A percentile compares a stretch with the other conserved stretches of the same genome.
phyloP scores from a whole-genome alignment of 306 rosid species.

The Gillenia trifoliata region DNA sequence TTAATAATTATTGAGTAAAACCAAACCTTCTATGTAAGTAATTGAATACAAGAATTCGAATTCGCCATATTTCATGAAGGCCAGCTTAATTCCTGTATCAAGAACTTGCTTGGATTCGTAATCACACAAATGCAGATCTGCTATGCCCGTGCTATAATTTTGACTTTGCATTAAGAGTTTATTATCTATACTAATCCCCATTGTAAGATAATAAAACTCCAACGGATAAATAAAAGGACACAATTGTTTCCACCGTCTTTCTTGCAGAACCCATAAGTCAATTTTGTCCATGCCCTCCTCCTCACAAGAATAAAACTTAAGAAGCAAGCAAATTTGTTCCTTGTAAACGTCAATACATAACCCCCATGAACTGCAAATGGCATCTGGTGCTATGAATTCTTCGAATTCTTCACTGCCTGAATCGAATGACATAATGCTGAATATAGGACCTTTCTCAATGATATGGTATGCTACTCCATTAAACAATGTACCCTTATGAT shows the following conservation, averaged over 20 bases:
- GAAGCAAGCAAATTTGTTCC: not conserved
- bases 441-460: not conserved
- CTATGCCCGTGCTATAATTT: not conserved
- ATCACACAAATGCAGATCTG: not conserved
- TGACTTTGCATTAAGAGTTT: not conserved
- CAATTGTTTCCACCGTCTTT: not conserved
- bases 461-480: not conserved
- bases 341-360: not conserved
- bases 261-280: not conserved
- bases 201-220: not conserved
- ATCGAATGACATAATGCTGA: not conserved
- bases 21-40: not conserved
- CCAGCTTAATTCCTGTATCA: not conserved
- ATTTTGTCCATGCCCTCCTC: not conserved
- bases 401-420: not conserved
- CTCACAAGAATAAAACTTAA: not conserved
- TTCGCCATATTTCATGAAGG: not conserved
- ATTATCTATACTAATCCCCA: not conserved
- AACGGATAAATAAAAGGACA: not conserved
- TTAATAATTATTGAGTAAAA: not conserved
- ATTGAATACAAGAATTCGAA: not conserved
- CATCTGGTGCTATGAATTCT: not conserved
- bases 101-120: not conserved
- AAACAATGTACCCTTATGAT: no score
- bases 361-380: not conserved